These are phyloP conservation scores for Mariannaea elegans DNA, from an alignment of 2,329 filamentous ascomycete genomes.

Conservation along the genomic window DNA sequence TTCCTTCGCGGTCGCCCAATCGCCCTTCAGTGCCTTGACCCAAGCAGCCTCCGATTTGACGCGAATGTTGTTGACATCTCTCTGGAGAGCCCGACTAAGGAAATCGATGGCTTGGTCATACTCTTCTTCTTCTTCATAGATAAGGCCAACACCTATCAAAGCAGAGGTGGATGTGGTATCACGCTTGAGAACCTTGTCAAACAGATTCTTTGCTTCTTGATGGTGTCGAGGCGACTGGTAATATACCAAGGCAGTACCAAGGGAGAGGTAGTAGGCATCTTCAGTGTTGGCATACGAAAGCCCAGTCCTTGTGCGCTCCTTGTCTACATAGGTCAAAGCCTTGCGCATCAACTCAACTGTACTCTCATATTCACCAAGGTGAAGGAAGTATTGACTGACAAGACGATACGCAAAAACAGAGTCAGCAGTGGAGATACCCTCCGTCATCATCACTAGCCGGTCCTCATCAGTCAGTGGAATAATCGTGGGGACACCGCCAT, in stretches of 20 bases:
- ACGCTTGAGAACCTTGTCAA: slow-evolving; percentile 80
- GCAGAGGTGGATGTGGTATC: slow-evolving; percentile 82
- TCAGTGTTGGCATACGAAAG: slow-evolving; percentile 73
- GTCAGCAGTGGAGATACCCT: slow-evolving; percentile 71
- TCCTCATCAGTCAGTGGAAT: slow-evolving; percentile 78
- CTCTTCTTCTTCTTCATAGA: slow-evolving; percentile 93
- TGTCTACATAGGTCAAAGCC: slow-evolving; percentile 68
- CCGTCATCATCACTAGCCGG: slow-evolving; percentile 80
- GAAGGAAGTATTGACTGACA: slow-evolving; percentile 83
- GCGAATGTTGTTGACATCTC: slow-evolving; percentile 77
- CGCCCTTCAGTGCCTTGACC: slow-evolving; percentile 86
- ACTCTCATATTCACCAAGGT: slow-evolving; percentile 85
- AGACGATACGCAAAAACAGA: slow-evolving; percentile 87
- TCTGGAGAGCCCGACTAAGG: slow-evolving; percentile 76
- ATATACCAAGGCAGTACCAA: slow-evolving; percentile 89
- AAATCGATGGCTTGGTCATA: slow-evolving; percentile 85
- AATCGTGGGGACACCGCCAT: slow-evolving; percentile 62
- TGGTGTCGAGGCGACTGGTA: slow-evolving; percentile 92
- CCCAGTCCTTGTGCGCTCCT: slow-evolving; percentile 73
- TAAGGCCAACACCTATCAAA: slow-evolving; percentile 88
- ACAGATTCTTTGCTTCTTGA: slow-evolving; percentile 84
- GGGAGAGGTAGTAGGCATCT: slow-evolving; percentile 78
- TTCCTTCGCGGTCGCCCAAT: slow-evolving; percentile 72
- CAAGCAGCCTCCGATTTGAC: slow-evolving; percentile 90
- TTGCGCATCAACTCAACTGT: slow-evolving; percentile 82